phyloP scores from a whole-genome alignment of 305 asterid genomes.

The Stenogyne calaminthoides region DNA sequence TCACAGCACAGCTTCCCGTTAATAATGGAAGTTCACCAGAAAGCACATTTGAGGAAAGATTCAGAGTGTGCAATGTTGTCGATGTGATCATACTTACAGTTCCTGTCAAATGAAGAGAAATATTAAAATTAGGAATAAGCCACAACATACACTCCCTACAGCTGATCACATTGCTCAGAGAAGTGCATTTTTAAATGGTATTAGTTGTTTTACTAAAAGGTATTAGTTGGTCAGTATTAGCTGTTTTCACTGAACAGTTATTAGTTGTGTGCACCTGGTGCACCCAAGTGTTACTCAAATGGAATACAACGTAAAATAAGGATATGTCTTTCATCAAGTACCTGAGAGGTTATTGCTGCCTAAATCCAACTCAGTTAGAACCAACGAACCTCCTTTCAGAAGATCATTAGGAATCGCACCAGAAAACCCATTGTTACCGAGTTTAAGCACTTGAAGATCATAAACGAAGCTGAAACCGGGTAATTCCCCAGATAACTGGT shows the following conservation, averaged over 20 bases:
- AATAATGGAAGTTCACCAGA: conserved; percentile 75
- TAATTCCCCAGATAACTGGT: conserved; percentile 80
- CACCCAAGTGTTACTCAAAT: neutral
- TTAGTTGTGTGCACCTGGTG: too few species aligned
- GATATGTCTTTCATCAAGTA: conserved; percentile 27
- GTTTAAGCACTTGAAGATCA: conserved; percentile 80
- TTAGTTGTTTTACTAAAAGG: too few species aligned
- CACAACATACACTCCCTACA: conserved; percentile 10
- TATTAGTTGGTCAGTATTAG: too few species aligned
- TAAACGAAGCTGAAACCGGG: conserved; percentile 85
- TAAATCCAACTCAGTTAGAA: conserved; percentile 77
- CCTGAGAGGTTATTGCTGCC: conserved; percentile 90
- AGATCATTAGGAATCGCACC: conserved; percentile 78
- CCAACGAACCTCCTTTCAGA: conserved; percentile 78
- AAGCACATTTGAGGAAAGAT: conserved; percentile 71
- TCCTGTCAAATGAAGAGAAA: neutral
- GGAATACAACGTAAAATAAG: neutral
- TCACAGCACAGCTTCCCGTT: conserved; percentile 55
- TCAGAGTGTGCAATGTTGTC: conserved; percentile 60
- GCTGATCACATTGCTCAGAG: neutral
- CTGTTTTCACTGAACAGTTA: too few species aligned
- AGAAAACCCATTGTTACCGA: conserved; percentile 67
- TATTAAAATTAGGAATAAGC: neutral
- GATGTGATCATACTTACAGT: conserved; percentile 61
- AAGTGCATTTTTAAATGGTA: too few species aligned